These are phyloP conservation scores for Skeletonema potamos DNA, from an alignment of 108 stramenopile genomes.

Conservation along the genomic window DNA sequence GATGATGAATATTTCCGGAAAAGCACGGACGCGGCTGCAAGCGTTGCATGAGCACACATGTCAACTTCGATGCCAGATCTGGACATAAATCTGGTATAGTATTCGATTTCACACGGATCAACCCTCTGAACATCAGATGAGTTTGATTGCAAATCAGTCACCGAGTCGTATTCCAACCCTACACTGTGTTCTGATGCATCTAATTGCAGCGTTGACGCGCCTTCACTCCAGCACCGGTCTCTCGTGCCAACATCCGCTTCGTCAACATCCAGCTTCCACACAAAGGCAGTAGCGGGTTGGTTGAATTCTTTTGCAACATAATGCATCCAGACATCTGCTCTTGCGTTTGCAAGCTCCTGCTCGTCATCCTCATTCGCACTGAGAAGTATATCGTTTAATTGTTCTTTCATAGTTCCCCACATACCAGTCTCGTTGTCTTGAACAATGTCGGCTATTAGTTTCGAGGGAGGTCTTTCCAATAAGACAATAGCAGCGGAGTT, in stretches of 20 bases:
- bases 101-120: slow-evolving; percentile 22
- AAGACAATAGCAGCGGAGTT: slow-evolving; percentile 96
- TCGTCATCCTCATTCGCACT: slow-evolving; percentile 13
- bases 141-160: slow-evolving; percentile 3
- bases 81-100: slow-evolving; percentile 69
- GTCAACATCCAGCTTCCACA: slow-evolving; percentile 39
- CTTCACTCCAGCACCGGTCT: background rate
- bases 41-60: slow-evolving; percentile 94
- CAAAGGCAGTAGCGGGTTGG: slow-evolving; percentile 93
- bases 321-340: slow-evolving; percentile 76
- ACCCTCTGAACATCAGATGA: background rate
- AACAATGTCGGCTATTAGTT: slow-evolving; percentile 10
- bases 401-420: slow-evolving; percentile 1
- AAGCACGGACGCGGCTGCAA: slow-evolving; percentile 70
- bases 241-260: background rate
- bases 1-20: slow-evolving; percentile 50
- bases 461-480: slow-evolving; percentile 31
- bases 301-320: slow-evolving; percentile 88
- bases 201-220: background rate
- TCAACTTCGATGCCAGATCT: slow-evolving; percentile 71
- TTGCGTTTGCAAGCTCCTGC: background rate
- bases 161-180: slow-evolving; percentile 1
- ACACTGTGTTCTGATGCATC: background rate
- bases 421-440: background rate
- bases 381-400: background rate